A percentile compares a stretch with the other conserved stretches of the same genome.
Evolutionary conservation across 345 rosid species (phyloP).

Genomic region (Ricinus communis): DNA sequence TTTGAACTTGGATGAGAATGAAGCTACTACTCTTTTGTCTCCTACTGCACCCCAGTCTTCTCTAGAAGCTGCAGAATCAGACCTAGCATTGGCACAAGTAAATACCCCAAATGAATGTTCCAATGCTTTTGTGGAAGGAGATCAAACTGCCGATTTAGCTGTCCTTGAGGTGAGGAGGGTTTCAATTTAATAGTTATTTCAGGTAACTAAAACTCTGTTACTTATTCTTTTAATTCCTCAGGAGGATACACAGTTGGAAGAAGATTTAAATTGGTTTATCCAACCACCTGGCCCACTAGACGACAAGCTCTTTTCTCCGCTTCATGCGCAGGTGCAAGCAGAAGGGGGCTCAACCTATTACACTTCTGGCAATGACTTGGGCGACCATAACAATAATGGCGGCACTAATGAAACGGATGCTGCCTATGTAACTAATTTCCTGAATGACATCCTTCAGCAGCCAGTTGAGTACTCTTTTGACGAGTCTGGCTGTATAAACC

Average conservation of each 20-base stretch:
- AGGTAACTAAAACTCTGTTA: too few relatives aligned
- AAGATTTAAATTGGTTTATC: conserved; percentile 21
- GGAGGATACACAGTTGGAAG: conserved; percentile 34
- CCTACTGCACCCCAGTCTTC: conserved; percentile 34
- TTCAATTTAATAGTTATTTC: neutral
- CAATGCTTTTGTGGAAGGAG: conserved; percentile 18
- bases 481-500: conserved; percentile 7
- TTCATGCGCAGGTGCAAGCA: conserved; percentile 39
- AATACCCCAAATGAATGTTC: conserved; percentile 10
- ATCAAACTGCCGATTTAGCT: conserved; percentile 21
- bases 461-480: conserved; percentile 28
- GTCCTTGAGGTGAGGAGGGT: conserved; percentile 35
- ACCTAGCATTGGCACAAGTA: conserved; percentile 24
- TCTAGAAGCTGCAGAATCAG: conserved; percentile 27
- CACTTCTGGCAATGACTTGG: conserved; percentile 18
- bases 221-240: conserved; percentile 4
- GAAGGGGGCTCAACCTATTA: conserved; percentile 39
- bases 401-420: conserved; percentile 41
- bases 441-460: conserved; percentile 41
- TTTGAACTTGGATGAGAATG: conserved; percentile 34
- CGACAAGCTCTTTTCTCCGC: conserved; percentile 42
- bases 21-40: conserved; percentile 23
- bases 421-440: conserved; percentile 36
- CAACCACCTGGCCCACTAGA: conserved; percentile 32
- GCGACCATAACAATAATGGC: conserved; percentile 12